These are phyloP conservation scores for Epithemia pelagica DNA, from an alignment of 108 stramenopile genomes.

Conservation along the genomic window DNA sequence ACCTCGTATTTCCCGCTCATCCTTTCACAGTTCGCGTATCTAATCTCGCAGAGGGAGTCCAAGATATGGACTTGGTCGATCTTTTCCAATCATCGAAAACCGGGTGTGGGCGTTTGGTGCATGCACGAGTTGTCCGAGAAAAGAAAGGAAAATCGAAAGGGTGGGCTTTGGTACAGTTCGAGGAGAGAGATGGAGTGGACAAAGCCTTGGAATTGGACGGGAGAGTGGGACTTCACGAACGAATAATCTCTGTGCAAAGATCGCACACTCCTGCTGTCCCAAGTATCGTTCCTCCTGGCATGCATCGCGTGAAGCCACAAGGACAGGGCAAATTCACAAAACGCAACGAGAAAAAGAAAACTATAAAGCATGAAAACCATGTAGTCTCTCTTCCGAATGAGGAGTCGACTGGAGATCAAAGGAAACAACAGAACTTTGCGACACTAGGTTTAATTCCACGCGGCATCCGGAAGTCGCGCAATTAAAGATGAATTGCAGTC, in stretches of 20 bases:
- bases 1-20: slow-evolving; percentile 37
- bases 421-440: not conserved
- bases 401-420: not conserved
- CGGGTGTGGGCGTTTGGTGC: slow-evolving; percentile 66
- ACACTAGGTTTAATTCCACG: not conserved
- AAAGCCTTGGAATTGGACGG: slow-evolving; percentile 61
- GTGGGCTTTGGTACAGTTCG: slow-evolving; percentile 80
- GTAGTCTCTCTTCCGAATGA: not conserved
- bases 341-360: slow-evolving; percentile 38
- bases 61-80: slow-evolving; percentile 88
- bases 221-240: slow-evolving; percentile 56
- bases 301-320: slow-evolving; percentile 76
- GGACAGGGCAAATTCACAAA: slow-evolving; percentile 68
- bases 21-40: slow-evolving; percentile 83
- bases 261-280: slow-evolving; percentile 72
- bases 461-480: not conserved
- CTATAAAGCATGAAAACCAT: not conserved
- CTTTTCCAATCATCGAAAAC: slow-evolving; percentile 27
- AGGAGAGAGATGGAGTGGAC: slow-evolving; percentile 72
- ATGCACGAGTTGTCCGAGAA: slow-evolving; percentile 77
- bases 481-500: too few relatives aligned
- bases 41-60: slow-evolving; percentile 44
- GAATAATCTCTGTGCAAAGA: slow-evolving; percentile 53
- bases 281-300: slow-evolving; percentile 62
- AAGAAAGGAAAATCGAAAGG: slow-evolving; percentile 71